These are phyloP conservation scores for Exophiala spinifera DNA, from an alignment of 2,329 filamentous ascomycete genomes.

Conservation along the genomic window DNA sequence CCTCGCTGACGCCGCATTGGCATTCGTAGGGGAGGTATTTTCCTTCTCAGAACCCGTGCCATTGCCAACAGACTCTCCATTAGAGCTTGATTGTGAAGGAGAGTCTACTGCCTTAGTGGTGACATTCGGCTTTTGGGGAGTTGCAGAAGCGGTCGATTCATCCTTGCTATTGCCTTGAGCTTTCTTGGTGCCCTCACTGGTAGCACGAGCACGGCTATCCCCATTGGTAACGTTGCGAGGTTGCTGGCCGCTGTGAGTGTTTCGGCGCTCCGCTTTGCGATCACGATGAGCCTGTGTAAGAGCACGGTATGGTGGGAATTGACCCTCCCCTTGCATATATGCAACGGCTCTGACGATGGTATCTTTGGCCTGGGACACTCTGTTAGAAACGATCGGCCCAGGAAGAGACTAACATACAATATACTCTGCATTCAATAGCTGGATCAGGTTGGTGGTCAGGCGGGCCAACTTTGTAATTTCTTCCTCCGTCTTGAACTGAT, in stretches of 20 bases:
- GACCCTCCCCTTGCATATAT: slow-evolving; percentile 1
- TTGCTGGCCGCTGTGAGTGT: not conserved
- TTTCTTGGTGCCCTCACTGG: not conserved
- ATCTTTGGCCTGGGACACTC: not conserved
- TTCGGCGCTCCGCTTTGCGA: slow-evolving; percentile 1
- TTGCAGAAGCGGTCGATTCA: not conserved
- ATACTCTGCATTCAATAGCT: slow-evolving; percentile 2
- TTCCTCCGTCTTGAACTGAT: not conserved
- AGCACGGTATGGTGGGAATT: slow-evolving; percentile 1
- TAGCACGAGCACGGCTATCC: not conserved
- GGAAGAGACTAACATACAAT: not conserved
- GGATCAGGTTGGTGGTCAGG: not conserved
- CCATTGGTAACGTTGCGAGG: not conserved
- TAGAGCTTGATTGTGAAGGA: not conserved
- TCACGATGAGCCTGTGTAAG: not conserved
- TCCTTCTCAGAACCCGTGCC: not conserved
- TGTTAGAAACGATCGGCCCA: not conserved
- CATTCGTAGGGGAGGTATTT: not conserved
- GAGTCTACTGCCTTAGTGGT: not conserved
- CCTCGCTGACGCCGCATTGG: not conserved
- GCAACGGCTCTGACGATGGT: slow-evolving; percentile 1
- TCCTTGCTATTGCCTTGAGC: not conserved
- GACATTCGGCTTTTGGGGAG: not conserved
- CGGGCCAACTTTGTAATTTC: not conserved
- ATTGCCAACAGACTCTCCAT: not conserved